These are phyloP conservation scores for Rhizophagus sp. DNA, from an alignment of 192 early-diverging fungal species.

Conservation along the genomic window DNA sequence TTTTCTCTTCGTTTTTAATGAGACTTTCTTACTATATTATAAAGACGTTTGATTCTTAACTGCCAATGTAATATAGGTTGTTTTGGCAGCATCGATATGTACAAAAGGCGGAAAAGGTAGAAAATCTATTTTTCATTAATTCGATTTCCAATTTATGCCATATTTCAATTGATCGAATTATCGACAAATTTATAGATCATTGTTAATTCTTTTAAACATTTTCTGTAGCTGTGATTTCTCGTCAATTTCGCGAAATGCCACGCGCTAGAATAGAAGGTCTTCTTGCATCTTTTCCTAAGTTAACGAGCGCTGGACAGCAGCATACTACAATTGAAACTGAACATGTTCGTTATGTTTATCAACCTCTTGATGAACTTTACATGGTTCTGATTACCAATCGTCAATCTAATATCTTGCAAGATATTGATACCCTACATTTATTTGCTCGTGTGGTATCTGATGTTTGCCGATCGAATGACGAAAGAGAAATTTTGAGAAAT, in stretches of 20 bases:
- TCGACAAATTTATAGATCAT: not conserved
- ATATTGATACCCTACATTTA: conserved; percentile 94
- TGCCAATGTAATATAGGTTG: conserved; percentile 62
- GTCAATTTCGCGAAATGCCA: conserved; percentile 98
- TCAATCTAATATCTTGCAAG: conserved; percentile 97
- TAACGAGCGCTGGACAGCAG: conserved; percentile 87
- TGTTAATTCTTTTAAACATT: not conserved
- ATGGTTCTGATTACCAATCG: conserved; percentile 95
- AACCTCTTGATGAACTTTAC: conserved; percentile 94
- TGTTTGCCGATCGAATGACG: conserved; percentile 82
- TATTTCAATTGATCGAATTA: too few relatives aligned
- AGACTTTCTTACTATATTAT: not conserved
- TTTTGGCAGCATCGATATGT: conserved; percentile 86
- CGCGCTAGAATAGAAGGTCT: conserved; percentile 96
- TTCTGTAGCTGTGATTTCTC: conserved; percentile 75
- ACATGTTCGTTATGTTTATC: conserved; percentile 96
- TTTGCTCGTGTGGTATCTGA: conserved; percentile 92
- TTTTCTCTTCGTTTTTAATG: not conserved
- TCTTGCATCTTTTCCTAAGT: conserved; percentile 95
- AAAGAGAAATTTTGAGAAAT: conserved; percentile 81
- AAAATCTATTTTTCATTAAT: not conserved
- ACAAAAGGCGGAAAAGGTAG: conserved; percentile 94
- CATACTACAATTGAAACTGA: conserved; percentile 98
- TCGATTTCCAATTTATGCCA: not conserved
- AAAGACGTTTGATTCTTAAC: not conserved